Base-by-base conservation (phyloP, 1,284 basidiomycete species). In the Malassezia yamatoensis region DNA sequence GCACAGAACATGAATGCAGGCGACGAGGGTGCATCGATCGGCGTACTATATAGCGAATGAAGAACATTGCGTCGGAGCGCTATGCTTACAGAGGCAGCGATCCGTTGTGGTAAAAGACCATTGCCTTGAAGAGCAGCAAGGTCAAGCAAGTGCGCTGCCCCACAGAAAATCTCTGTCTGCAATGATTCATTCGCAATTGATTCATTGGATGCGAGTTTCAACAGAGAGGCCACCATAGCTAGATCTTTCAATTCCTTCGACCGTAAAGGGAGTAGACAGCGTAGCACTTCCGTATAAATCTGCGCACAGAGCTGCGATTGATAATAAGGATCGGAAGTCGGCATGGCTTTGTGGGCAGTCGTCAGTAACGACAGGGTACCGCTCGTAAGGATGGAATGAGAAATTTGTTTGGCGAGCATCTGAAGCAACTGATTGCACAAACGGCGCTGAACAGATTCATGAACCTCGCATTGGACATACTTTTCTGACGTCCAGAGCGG, bases 361-460 rank as follows among this genome's bases (percentile, higher is more conserved):
- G 46, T 24, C 16, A 58, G 33, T 16, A 51, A 51, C 34, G 55
- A 60, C 3, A 61, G 44, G 21, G 63, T 62, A n/a, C 55, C 53
- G 5, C 62, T 61, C n/a, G 56, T 41, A 9, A 63, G 43, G 40
- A 67, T 41, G 18, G 61, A 59, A 18, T 64, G 54, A 6, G 57
- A 53, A 0, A 62, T 62, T 3, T 63, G 58, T 29, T 41, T 37
- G 0, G 65, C 63, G 3, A 70, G 59, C 44, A 64, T 41, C 9
- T 53, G 42, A 2, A 69, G 53, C 7, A 60, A 43, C 9, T 39
- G 16, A 15, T 43, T 42, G 29, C 53, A 52, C 33, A 51, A 21
- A 7, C 9, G 18, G 12, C 41, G 39, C n/a, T 34, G 32, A 12
- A 16, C 12, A 15, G 24, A n/a, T 12, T 18, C 39, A 36, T 33